Evolutionary conservation across 352 stramenopile species (phyloP).

Genomic region (Pythium diclinum): DNA sequence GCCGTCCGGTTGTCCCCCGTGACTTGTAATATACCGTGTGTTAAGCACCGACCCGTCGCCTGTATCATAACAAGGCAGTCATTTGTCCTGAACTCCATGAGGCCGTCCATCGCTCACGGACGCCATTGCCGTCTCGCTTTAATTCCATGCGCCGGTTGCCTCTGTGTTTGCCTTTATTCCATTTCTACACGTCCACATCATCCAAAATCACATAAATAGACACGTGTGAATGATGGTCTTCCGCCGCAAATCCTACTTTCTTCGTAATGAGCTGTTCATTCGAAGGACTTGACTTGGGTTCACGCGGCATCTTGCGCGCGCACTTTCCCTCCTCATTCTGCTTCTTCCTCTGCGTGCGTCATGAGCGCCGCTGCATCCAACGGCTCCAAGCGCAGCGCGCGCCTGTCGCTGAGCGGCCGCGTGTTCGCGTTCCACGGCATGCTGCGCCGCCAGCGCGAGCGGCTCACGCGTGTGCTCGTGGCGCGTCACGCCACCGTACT

Average conservation of each 20-base stretch:
- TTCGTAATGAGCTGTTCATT: not conserved
- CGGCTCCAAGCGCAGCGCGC: not conserved
- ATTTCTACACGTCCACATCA: not conserved
- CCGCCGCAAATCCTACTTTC: not conserved
- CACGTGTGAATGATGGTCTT: not conserved
- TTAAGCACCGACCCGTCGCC: not conserved
- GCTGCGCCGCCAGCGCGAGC: not conserved
- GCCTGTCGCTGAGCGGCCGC: slow-evolving; percentile 8
- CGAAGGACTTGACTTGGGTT: not conserved
- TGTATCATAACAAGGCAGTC: no score
- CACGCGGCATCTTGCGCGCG: not conserved
- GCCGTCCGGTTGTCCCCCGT: not conserved
- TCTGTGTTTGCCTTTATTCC: not conserved
- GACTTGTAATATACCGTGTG: not conserved
- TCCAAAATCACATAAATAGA: not conserved
- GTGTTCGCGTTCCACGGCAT: slow-evolving; percentile 27
- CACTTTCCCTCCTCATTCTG: not conserved
- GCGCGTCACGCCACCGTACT: slow-evolving; percentile 5
- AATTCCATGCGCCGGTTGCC: no score
- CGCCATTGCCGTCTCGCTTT: no score
- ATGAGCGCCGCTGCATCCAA: not conserved
- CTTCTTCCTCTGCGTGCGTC: not conserved
- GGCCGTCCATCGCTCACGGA: no score
- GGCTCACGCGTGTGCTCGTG: slow-evolving; percentile 9
- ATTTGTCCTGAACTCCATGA: no score